Percentiles rank a stretch among this genome's conserved stretches.
Evolutionary conservation across 78 protist genomes (phyloP).

Genomic region (Dictyostelium firmibasis): DNA sequence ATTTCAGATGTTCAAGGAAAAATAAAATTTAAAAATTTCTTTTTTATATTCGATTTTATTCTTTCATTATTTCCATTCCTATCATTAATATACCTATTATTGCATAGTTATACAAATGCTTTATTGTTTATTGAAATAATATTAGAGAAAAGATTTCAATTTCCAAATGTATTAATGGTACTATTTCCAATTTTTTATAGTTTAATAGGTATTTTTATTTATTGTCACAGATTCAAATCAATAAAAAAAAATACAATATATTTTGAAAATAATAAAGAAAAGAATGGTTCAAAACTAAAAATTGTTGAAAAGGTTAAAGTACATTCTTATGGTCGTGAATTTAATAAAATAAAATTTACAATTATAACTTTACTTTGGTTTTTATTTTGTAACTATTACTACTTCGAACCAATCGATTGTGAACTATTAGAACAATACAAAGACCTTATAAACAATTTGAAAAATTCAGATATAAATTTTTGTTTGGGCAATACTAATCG

Average conservation of each 20-base stretch:
- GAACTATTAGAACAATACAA: too few species aligned
- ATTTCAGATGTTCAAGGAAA: background rate
- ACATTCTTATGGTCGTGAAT: too few species aligned
- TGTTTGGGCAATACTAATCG: too few species aligned
- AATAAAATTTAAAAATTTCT: background rate
- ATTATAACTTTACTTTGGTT: too few species aligned
- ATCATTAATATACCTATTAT: background rate
- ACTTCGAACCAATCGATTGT: too few species aligned
- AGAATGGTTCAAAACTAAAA: background rate
- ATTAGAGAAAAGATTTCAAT: background rate
- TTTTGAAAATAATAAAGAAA: background rate
- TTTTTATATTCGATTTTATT: background rate
- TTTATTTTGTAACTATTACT: too few species aligned
- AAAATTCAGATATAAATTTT: too few species aligned
- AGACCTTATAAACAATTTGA: too few species aligned
- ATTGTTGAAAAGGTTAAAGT: too few species aligned
- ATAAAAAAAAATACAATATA: background rate
- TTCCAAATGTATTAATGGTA: background rate
- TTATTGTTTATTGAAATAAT: too few species aligned
- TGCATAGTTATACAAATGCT: too few species aligned
- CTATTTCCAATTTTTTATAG: background rate
- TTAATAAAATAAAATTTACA: too few species aligned
- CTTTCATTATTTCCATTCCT: background rate
- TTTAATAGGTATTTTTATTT: background rate
- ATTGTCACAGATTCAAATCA: background rate